phyloP scores from a whole-genome alignment of 75 land plant species.

The Gnetum montanum region DNA sequence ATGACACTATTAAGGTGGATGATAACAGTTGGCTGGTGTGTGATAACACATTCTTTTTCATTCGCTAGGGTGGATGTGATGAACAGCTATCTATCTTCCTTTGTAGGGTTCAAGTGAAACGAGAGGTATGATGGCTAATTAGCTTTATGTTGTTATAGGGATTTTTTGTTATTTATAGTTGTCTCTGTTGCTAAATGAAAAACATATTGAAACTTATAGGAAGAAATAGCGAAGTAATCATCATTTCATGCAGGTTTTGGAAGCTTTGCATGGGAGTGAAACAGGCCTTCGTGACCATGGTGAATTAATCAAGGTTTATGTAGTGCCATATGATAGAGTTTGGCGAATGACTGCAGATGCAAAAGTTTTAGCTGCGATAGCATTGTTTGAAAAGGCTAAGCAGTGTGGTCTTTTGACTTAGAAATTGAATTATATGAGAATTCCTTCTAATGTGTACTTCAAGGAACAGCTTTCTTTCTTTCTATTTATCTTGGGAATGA shows the following conservation, averaged over 20 bases:
- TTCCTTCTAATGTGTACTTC: too few species aligned
- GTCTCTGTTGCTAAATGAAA: too few species aligned
- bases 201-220: too few species aligned
- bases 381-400: conserved; percentile 85
- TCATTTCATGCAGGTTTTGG: conserved; percentile 24
- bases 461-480: too few species aligned
- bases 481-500: too few species aligned
- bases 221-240: too few species aligned
- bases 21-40: too few species aligned
- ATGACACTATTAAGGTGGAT: too few species aligned
- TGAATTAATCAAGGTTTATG: conserved; percentile 80
- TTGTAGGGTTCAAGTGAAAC: conserved; percentile 38
- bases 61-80: conserved; percentile 93
- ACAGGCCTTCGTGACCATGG: conserved; percentile 81
- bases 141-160: too few species aligned
- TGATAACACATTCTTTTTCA: too few species aligned
- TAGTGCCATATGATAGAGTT: conserved; percentile 70
- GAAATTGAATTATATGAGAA: conserved; percentile 20
- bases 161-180: too few species aligned
- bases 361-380: conserved; percentile 64
- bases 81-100: conserved; percentile 77
- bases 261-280: conserved; percentile 67
- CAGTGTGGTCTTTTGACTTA: conserved; percentile 56
- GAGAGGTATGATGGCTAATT: conserved; percentile 25
- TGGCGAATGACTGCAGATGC: conserved; percentile 87